Evolutionary conservation across 768 basidiomycete genomes (phyloP).

Genomic region (Amanita rubescens): DNA sequence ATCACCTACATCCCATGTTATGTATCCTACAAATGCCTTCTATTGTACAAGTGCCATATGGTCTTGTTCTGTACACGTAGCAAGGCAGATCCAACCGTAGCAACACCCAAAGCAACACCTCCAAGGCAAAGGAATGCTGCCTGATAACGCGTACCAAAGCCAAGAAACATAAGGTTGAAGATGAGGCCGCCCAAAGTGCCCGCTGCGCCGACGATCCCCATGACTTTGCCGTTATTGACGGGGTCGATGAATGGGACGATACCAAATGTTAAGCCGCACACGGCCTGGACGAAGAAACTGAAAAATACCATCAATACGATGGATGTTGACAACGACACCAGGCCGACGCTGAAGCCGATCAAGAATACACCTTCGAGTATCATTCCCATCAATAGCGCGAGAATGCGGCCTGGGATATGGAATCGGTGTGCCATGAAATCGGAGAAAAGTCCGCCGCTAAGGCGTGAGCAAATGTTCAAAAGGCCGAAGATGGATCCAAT

Average conservation of each 20-base stretch:
- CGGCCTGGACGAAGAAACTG: slow-evolving; percentile 2
- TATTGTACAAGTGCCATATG: background rate
- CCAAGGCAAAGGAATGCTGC: slow-evolving; percentile 5
- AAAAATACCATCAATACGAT: slow-evolving; percentile 6
- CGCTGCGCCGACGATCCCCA: slow-evolving; percentile 3
- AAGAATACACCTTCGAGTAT: background rate
- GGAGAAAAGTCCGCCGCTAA: slow-evolving; percentile 3
- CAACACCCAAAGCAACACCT: background rate
- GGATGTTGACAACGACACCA: background rate
- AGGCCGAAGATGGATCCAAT: slow-evolving; percentile 23
- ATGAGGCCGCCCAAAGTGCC: background rate
- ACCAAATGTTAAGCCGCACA: slow-evolving; percentile 1
- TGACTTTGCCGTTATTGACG: slow-evolving; percentile 1
- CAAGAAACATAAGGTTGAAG: slow-evolving; percentile 3
- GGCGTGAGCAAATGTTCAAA: slow-evolving; percentile 1
- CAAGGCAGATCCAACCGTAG: background rate
- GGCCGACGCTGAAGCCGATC: slow-evolving; percentile 1
- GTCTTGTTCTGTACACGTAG: slow-evolving; percentile 2
- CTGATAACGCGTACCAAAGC: background rate
- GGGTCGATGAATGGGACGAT: slow-evolving; percentile 5
- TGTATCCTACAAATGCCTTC: too few species aligned
- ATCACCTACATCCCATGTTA: too few species aligned
- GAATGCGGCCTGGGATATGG: slow-evolving; percentile 1
- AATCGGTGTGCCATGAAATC: slow-evolving; percentile 5
- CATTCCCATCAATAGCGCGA: background rate